These are phyloP conservation scores for Zygnema circumcarinatum DNA, from an alignment of 139 green algal genomes.

Conservation along the genomic window DNA sequence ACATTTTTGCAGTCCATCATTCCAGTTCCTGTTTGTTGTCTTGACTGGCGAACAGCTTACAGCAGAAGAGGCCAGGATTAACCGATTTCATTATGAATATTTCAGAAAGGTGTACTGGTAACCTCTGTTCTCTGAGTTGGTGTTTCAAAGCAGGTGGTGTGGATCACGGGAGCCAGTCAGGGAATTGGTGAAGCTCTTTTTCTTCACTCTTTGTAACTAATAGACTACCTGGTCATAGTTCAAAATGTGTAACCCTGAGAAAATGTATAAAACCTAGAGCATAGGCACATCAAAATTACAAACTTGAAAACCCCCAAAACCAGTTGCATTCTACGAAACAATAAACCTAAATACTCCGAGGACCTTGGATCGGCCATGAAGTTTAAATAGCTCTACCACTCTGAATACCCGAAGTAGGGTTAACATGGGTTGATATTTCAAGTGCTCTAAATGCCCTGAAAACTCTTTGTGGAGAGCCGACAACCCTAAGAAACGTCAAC, in stretches of 20 bases:
- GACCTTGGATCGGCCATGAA: too few species aligned
- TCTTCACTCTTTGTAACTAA: not conserved
- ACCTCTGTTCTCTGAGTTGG: not conserved
- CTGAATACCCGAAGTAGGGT: too few species aligned
- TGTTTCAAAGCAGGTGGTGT: conserved; percentile 19
- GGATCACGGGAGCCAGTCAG: conserved; percentile 34
- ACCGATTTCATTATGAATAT: not conserved
- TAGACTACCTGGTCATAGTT: not conserved
- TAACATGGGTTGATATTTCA: too few species aligned
- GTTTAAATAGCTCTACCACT: too few species aligned
- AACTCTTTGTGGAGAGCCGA: too few species aligned
- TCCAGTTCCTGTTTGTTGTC: not conserved
- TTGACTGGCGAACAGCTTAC: too few species aligned
- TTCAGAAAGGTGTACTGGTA: too few species aligned
- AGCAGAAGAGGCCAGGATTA: too few species aligned
- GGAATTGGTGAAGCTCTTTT: conserved; percentile 22
- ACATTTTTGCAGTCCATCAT: not conserved
- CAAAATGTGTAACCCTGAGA: conserved; percentile 6
- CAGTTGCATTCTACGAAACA: not conserved
- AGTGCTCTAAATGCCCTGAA: too few species aligned
- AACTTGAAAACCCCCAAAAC: too few species aligned
- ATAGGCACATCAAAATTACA: not conserved
- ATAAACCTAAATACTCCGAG: not conserved
- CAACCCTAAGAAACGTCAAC: too few species aligned
- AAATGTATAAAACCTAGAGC: not conserved